These are phyloP conservation scores for Prunus yedoensis DNA, from an alignment of 331 rosid genomes.

Conservation along the genomic window DNA sequence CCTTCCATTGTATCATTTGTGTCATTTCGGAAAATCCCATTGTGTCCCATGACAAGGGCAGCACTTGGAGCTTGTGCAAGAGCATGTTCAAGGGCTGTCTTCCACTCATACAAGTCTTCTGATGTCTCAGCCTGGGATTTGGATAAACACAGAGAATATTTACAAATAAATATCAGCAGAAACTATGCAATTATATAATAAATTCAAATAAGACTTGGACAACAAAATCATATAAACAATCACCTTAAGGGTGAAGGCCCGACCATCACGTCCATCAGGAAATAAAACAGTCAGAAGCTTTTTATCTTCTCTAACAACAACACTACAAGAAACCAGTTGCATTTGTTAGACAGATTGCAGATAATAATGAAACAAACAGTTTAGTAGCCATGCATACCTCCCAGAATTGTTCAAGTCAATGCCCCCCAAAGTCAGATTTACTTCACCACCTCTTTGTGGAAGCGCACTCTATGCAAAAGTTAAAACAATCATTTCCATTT, in stretches of 20 bases:
- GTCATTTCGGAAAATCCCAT: slow-evolving; percentile 88
- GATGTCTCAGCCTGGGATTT: slow-evolving; percentile 85
- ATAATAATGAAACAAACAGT: slow-evolving; percentile 13
- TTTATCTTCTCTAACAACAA: slow-evolving; percentile 98
- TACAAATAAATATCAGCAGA: neutral
- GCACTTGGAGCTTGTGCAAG: slow-evolving; percentile 99
- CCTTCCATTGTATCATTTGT: slow-evolving; percentile 81
- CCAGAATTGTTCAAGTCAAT: slow-evolving; percentile 99
- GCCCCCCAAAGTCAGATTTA: slow-evolving; percentile 92
- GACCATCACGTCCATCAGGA: slow-evolving; percentile 99
- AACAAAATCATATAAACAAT: slow-evolving; percentile 19
- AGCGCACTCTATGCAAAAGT: slow-evolving; percentile 69
- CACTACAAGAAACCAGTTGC: slow-evolving; percentile 54
- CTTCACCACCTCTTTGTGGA: slow-evolving; percentile 98
- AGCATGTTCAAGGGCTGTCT: slow-evolving; percentile 94
- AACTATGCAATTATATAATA: neutral
- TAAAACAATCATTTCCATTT: neutral
- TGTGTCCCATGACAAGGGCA: slow-evolving; percentile 97
- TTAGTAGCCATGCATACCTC: slow-evolving; percentile 52
- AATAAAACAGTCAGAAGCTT: slow-evolving; percentile 92
- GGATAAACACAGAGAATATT: slow-evolving; percentile 8
- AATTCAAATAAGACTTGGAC: neutral
- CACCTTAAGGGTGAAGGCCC: slow-evolving; percentile 99
- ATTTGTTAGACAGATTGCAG: slow-evolving; percentile 22
- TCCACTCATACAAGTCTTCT: slow-evolving; percentile 95